phyloP scores from a whole-genome alignment of 2,329 filamentous ascomycete species.

The Blastomyces emzantsi region DNA sequence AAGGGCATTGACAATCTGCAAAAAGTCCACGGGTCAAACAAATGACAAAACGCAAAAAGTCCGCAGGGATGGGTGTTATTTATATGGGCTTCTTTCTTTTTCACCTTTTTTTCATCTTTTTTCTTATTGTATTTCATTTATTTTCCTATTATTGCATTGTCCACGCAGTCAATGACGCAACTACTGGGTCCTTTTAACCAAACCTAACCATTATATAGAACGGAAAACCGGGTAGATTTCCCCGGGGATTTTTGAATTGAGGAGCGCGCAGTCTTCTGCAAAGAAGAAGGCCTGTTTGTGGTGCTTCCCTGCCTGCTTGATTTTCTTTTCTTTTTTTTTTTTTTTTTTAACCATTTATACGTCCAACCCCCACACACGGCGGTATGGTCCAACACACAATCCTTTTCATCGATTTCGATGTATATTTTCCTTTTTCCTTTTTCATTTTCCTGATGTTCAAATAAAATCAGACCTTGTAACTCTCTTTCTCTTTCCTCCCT shows the following conservation, averaged over 20 bases:
- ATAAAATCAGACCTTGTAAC: neutral
- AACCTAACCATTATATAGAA: neutral
- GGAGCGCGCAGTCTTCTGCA: too few relatives aligned
- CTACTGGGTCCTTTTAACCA: neutral
- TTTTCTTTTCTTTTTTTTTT: neutral
- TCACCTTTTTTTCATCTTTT: neutral
- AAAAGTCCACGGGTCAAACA: neutral
- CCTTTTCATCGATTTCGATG: neutral
- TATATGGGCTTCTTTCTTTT: neutral
- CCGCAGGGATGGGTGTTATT: slow-evolving; percentile 1
- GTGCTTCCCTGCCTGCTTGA: neutral
- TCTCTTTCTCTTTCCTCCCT: neutral
- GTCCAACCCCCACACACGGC: neutral
- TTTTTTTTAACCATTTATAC: neutral
- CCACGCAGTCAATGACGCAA: neutral
- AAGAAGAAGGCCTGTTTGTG: too few relatives aligned
- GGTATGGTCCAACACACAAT: neutral
- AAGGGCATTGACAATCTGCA: neutral
- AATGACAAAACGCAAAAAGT: neutral
- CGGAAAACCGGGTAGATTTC: neutral
- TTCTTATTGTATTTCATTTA: neutral
- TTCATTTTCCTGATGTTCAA: neutral
- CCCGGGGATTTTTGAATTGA: too few relatives aligned
- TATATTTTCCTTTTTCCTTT: neutral
- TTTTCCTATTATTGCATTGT: neutral